Evolutionary conservation across 495 filamentous ascomycete species (phyloP), one percentile per base, ranked within the genome.

Genomic region (Penicillium fimorum): DNA sequence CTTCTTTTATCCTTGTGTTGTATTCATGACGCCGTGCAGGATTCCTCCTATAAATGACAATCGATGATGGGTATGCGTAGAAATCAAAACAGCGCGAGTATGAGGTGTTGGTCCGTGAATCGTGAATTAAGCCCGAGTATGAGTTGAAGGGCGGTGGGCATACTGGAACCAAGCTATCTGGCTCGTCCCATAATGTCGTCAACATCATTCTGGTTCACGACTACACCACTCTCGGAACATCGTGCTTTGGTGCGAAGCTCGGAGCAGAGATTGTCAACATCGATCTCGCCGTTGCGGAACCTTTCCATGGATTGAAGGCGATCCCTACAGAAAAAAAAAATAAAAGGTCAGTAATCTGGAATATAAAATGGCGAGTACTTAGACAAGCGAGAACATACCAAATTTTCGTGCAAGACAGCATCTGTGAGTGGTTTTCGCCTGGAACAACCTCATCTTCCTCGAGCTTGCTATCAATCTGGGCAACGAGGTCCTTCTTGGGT

Each of bases 221-320:
- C 91, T n/a, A 93, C 89, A 27, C 94, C 93, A 25, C 80, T 84
- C 65, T 95, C 94, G 2, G 91, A 95, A 68, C 95, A 99, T 68
- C 92, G 92, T 44, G 95, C 95, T 75, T 99, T 99, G 64, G 88
- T 87, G 55, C 92, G 87, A n/a, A 99, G 82, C 59, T 99, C 92
- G 6, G 87, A 85, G 73, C 95, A 99, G 12, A 99, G 81, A 51
- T 84, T 82, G 67, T 99, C 95, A 61, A 99, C 87, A 61, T 99
- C 94, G 57, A 96, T 84, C 59, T 93, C 89, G 61, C 91, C 92
- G 46, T 82, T 86, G 62, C 88, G 87, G 66, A 94, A 94, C 65
- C 86, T 90, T 47, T 91, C 87, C 70, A 92, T 94, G 24, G 81
- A 81, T 77, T 93, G 88, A 33, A 99, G 77, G 75, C 88, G 91